Evolutionary conservation across 208 protist species (phyloP), one percentile per base, ranked within the genome.

Genomic region (Naegleria fowleri): DNA sequence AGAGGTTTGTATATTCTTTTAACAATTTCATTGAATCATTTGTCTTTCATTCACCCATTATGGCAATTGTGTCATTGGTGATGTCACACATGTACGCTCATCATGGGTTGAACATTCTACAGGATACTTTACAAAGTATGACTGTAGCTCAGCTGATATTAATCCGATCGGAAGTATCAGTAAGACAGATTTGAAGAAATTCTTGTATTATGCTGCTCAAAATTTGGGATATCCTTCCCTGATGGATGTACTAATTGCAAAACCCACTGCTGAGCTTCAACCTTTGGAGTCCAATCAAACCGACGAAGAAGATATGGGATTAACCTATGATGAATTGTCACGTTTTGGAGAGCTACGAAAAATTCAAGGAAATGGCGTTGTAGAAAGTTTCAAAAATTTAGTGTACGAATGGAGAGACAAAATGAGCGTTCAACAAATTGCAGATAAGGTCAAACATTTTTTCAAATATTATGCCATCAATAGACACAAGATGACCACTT

Each of bases 301-400:
- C 5, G 92, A 93, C 87, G 95, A 96, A 90, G 92, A 52, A 15
- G 96, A 97, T 87, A 97, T 97, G 96, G 96, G 96, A 51, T 97
- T 97, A 96, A 94, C 95, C 0, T 97, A 97, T 91, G 95, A 92
- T 0, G 95, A 97, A 90, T 67, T 97, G 13, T 86, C 67, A 11
- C 38, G 90, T 2, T 97, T 93, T 83, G 94, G 95, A n/a, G 91
- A 83, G 39, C 91, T 96, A 38, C 83, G 95, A 67, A 96, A 96
- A 91, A 84, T 95, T 22, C 83, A 90, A 67, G 55, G 55, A 67
- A 67, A 67, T 67, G 95, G 95, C 9, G 95, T 95, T 33, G 75
- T 96, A 19, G 93, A 91, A 29, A 97, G 97, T 95, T 96, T 94
- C 88, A 86, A 94, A 36, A 76, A 90, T 43, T 59, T 95, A 4